Conservation (phyloP, 352 stramenopile genomes). For the Pythium aquatile region DNA sequence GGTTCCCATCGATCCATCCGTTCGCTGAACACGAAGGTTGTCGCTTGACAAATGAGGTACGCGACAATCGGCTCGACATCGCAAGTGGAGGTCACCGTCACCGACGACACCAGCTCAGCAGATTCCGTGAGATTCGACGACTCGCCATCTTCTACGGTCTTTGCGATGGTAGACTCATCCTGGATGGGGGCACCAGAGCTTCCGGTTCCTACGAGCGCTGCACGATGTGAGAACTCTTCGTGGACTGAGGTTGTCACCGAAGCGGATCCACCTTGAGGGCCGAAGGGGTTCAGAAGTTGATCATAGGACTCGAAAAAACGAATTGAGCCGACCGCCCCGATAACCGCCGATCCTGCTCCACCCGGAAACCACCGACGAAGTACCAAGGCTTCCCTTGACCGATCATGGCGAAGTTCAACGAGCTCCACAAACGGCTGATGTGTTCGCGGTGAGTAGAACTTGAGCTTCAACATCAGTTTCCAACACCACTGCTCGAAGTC, state of each 20-base stretch:
- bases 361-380: constrained; percentile 75
- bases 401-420: constrained; percentile 71
- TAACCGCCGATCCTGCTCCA: constrained; percentile 23
- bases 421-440: constrained; percentile 66
- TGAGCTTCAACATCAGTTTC: constrained; percentile 79
- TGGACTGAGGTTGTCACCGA: background rate
- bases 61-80: constrained; percentile 81
- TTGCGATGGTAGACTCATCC: constrained; percentile 6
- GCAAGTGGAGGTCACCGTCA: constrained; percentile 46
- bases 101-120: constrained; percentile 22
- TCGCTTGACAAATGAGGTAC: constrained; percentile 84
- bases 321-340: constrained; percentile 26
- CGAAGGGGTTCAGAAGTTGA: constrained; percentile 22
- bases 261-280: background rate
- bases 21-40: constrained; percentile 70
- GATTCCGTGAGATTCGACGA: constrained; percentile 21
- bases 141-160: constrained; percentile 17
- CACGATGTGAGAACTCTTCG: constrained; percentile 11
- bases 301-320: constrained; percentile 61
- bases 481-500: constrained; percentile 87
- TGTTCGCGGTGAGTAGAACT: constrained; percentile 73
- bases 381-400: constrained; percentile 69
- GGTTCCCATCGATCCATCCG: constrained; percentile 83
- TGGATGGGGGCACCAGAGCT: constrained; percentile 30
- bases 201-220: constrained; percentile 24